Percentiles rank a stretch among this genome's conserved stretches.
Conservation (phyloP, 2,329 filamentous ascomycete genomes). For the Diplodia scrobiculata region DNA sequence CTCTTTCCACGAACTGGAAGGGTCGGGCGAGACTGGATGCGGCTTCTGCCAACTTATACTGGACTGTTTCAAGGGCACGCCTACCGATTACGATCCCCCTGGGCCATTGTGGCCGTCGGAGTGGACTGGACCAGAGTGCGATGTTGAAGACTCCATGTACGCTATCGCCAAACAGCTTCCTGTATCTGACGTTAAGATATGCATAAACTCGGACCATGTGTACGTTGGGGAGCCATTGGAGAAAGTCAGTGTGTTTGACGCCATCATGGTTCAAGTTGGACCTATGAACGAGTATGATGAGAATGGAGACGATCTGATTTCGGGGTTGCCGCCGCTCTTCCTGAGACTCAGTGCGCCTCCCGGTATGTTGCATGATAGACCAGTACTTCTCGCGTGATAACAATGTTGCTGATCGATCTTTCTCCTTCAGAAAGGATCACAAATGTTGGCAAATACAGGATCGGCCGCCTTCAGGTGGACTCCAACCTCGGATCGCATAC, state of each 20-base stretch:
- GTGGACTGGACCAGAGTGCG: neutral
- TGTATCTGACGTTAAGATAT: neutral
- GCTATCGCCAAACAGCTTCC: neutral
- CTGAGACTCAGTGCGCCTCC: neutral
- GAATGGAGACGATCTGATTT: neutral
- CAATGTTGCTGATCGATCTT: neutral
- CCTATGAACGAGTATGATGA: neutral
- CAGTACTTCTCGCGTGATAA: neutral
- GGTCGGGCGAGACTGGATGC: neutral
- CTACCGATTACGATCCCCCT: neutral
- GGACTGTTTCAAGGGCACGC: neutral
- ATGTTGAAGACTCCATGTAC: neutral
- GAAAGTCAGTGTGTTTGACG: conserved; percentile 2
- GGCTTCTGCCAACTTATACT: neutral
- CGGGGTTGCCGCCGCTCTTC: neutral
- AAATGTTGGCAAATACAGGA: neutral
- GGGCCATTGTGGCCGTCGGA: neutral
- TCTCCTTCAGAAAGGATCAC: neutral
- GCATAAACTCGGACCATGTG: neutral
- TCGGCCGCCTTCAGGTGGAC: neutral
- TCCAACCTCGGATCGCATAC: neutral
- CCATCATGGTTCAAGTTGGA: conserved; percentile 1
- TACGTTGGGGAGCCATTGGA: neutral
- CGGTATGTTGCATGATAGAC: neutral
- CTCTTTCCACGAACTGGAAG: neutral